A percentile compares a stretch with the other conserved stretches of the same genome.
phyloP scores from a whole-genome alignment of 129 eudicot genomes.

The carrot (Daucus carota) region DH1_v3.0 NC_030388.2:20621001-20621500 shows the following conservation, averaged over 20 bases:
- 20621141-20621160: neutral
- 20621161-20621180: neutral
- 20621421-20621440: neutral
- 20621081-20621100: conserved; percentile 64
- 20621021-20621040: conserved; percentile 55
- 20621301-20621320: conserved; percentile 73
- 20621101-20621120: conserved; percentile 51
- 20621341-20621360: conserved; percentile 88
- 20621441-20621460: neutral
- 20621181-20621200: conserved; percentile 2
- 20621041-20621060: conserved; percentile 60
- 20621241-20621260: conserved; percentile 87
- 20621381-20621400: neutral
- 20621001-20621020: conserved; percentile 62
- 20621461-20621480: conserved; percentile 35
- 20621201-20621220: conserved; percentile 10
- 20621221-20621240: conserved; percentile 83
- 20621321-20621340: conserved; percentile 65
- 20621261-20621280: conserved; percentile 86
- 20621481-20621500: conserved; percentile 82
- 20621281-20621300: conserved; percentile 82
- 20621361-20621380: conserved; percentile 5
- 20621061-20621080: conserved; percentile 86
- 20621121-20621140: neutral
- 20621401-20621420: neutral